Conservation (phyloP, 306 rosid species). For the Hylodesmum podocarpum region DNA sequence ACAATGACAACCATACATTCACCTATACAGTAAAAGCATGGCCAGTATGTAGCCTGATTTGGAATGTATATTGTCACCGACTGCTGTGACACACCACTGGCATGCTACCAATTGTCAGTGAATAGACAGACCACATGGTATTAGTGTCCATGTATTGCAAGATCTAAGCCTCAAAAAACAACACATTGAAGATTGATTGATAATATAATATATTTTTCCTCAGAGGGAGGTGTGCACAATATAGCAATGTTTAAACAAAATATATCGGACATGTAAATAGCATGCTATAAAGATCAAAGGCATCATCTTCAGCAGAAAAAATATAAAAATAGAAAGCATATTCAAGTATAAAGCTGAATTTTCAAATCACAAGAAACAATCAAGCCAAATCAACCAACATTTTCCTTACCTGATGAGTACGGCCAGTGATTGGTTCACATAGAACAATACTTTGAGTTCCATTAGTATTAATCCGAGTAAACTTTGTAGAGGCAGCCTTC, state of each 20-base stretch:
- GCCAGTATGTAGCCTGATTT: background rate
- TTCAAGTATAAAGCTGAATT: conserved; percentile 2
- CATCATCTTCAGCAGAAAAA: background rate
- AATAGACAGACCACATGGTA: background rate
- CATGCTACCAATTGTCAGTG: background rate
- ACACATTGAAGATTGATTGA: background rate
- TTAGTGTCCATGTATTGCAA: background rate
- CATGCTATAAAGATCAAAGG: background rate
- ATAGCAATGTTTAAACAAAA: background rate
- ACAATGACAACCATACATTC: background rate
- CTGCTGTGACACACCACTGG: background rate
- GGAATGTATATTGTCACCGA: background rate
- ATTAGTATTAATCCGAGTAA: conserved; percentile 61
- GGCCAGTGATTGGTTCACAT: conserved; percentile 85
- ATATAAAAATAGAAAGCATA: background rate
- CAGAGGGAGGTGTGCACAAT: background rate
- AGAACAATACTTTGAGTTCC: conserved; percentile 73
- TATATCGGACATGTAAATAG: background rate
- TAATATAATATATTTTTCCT: background rate
- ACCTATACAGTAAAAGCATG: background rate
- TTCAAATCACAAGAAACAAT: background rate
- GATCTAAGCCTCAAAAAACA: conserved; percentile 2
- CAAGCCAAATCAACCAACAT: background rate
- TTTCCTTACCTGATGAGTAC: conserved; percentile 80
- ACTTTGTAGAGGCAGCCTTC: conserved; percentile 71